Base-by-base conservation (phyloP, 2,329 filamentous ascomycete species). In the Rhinocladiella mackenziei region DNA sequence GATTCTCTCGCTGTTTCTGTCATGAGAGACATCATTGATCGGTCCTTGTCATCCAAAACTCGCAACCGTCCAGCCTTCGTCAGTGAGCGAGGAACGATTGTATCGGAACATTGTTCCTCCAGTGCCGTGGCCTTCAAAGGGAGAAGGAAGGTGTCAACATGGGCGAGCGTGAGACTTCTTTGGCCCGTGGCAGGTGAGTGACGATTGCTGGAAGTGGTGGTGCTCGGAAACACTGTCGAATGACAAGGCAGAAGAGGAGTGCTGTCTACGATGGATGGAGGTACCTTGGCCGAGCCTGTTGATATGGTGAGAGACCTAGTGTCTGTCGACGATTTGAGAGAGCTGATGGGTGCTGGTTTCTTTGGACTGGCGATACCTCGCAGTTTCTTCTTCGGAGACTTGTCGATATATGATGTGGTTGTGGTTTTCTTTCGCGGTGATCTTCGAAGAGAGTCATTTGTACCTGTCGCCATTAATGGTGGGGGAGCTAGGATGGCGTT, bases 61-160 rank as follows among this genome's bases (percentile, higher is more conserved):
- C 43, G 37, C 11, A 13, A 10, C 7, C 23, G 20, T 18, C 32
- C 43, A 35, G 53, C 53, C 34, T 57, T 53, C 5, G 53, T 53
- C 0, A 10, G 48, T 37, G 5, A 45, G 4, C 53, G 42, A 3
- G 46, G 48, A 0, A 48, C 29, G 1, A 64, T 61, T 28, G 63
- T 61, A 25, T 66, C 62, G 48, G 65, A 63, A 29, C 60, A 54
- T 55, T 40, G 60, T 57, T 42, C 56, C 51, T 48, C 61, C 64
- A 33, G 53, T 44, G 10, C 46, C 53, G 13, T 52, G 54, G 31
- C 56, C 52, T 57, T 50, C 18, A 60, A 37, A 2, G 57, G 59
- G 14, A 65, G 51, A 4, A 64, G 56, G 14, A 66, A 47, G 9
- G 64, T 64, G 37, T 67, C 67, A 14, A 61, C 54, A 10, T 59